Evolutionary conservation across 495 filamentous ascomycete species (phyloP).

Genomic region (Elaphomyces granulatus): DNA sequence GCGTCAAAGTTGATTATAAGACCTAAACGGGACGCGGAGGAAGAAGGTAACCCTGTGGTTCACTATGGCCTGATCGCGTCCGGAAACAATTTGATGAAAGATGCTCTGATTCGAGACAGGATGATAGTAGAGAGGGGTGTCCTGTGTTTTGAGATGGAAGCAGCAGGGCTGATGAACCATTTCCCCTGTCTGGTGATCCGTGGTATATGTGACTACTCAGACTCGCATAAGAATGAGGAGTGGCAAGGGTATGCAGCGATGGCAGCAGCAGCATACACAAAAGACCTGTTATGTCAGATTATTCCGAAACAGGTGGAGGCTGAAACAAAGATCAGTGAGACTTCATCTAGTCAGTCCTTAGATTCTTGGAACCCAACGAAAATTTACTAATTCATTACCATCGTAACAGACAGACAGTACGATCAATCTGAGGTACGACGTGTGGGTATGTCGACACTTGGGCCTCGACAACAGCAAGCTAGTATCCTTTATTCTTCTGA

Average conservation of each 20-base stretch:
- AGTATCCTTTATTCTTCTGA: no score
- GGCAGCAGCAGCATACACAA: slow-evolving; percentile 16
- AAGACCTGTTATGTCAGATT: slow-evolving; percentile 8
- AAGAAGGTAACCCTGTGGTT: not conserved
- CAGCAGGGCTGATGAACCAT: slow-evolving; percentile 20
- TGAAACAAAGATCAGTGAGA: no score
- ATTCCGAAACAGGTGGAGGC: no score
- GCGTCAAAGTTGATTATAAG: not conserved
- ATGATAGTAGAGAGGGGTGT: not conserved
- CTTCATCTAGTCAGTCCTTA: no score
- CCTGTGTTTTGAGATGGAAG: slow-evolving; percentile 24
- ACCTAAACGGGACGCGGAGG: not conserved
- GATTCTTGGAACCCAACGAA: no score
- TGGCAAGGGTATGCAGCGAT: slow-evolving; percentile 17
- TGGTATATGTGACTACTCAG: slow-evolving; percentile 22
- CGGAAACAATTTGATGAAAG: not conserved
- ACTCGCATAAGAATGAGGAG: slow-evolving; percentile 8
- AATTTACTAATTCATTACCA: no score
- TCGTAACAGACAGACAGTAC: no score
- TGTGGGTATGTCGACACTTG: no score
- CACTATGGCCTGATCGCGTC: slow-evolving; percentile 2
- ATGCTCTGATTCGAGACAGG: not conserved
- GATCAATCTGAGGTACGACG: no score
- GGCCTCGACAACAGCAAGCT: no score
- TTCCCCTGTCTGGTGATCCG: slow-evolving; percentile 16